Evolutionary conservation across 352 stramenopile species (phyloP), one percentile per base, ranked within the genome.

Genomic region (Nothophytophthora sp.): DNA sequence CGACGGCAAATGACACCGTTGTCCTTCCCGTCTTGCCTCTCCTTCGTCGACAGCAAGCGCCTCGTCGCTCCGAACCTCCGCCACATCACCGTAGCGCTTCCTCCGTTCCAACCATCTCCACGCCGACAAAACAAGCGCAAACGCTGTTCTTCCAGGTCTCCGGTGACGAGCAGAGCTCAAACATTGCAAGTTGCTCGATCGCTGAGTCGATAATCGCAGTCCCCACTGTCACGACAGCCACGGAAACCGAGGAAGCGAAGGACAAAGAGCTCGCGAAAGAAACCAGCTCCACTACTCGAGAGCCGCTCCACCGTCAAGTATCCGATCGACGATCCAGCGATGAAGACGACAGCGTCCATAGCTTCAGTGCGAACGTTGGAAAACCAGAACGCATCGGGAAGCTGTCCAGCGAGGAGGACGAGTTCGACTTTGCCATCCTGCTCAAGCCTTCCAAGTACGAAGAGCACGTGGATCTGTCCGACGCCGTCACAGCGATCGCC

Each of bases 341-440:
- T 38, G 60, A 60, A 43, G 30, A 33, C 38, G 55, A 37, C 16
- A 30, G 28, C 19, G 42, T 49, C 37, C 38, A 53, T 15, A 54
- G 38, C 22, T 59, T 35, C n/a, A 55, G 54, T 27, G 43, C 25
- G 6, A 34, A 18, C 24, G 51, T 33, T 49, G 48, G 33, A 33
- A 22, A 18, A 19, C 60, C 48, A 10, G 75, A 87, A 23, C 68
- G 61, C 11, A 72, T 87, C 23, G 76, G 76, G 1, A 80, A 88
- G 15, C 58, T 90, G 25, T 87, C 80, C 1, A 58, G 75, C 25
- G 74, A 88, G 24, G 79, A 91, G 50, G 76, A 81, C 44, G 81
- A 90, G 29, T 94, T 82, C 56, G 81, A 94, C 43, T 90, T 94
- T 67, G 81, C 81, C n/a, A 91, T 94, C 55, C 16, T 94, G 38